Base-by-base conservation (phyloP, 2,329 filamentous ascomycete genomes). In the Phaeoacremonium minimum region DNA sequence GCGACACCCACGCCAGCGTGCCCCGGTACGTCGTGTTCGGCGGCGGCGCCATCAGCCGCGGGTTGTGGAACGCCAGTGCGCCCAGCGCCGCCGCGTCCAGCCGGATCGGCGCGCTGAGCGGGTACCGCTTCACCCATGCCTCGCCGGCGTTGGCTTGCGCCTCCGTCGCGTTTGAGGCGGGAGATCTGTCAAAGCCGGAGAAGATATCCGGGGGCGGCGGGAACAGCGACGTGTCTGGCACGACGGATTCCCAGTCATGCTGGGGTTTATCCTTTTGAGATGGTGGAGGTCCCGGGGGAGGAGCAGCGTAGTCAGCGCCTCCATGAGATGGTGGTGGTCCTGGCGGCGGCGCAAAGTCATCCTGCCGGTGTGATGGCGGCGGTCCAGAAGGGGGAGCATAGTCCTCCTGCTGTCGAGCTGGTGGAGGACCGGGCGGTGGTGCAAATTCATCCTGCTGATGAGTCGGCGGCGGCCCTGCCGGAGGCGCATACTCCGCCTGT, bases 191-290 rank as follows among this genome's bases (percentile, higher is more conserved):
- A 50, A 79, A 78, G 33, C 76, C 76, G 36, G 61, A 63, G 58
- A 79, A 80, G 53, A 87, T 71, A 18, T 75, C 73, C 0, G 85
- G 85, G 1, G 85, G 85, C 0, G 84, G 84, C 2, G 85, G 85
- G 30, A 89, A 76, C 8, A 85, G 69, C 1, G 83, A 69, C 2
- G 78, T 87, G 56, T 89, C 85, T 1, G 85, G 83, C 2, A 88
- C 82, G 4, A 80, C 75, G 6, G 73, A 53, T 46, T 80, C 70
- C 85, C 85, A 89, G 59, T 85, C 78, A 54, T 88, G 83, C 47
- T 78, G 56, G 5, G 46, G 42, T 32, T 51, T 48, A 16, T 44
- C 41, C 8, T 37, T 37, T 4, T 39, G 51, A 5, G 53, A 51
- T 14, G 58, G 58, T 2, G 58, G 63, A 15, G 61, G 58, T 12